Conservation (phyloP, 1,139 yeast genomes). For the Protomyces inouyei region DNA sequence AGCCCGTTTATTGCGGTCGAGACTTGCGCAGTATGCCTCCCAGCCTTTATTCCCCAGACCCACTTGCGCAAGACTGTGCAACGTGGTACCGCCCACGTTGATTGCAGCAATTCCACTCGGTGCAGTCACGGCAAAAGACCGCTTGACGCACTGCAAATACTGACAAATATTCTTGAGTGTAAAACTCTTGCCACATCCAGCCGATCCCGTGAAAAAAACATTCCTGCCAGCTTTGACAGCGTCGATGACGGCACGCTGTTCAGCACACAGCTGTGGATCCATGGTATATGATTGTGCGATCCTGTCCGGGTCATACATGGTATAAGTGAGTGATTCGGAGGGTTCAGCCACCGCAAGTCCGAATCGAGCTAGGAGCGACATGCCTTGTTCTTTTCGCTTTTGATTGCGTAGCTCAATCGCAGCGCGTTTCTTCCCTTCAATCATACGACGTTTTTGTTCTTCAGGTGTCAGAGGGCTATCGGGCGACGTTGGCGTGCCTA, state of each 20-base stretch:
- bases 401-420: neutral
- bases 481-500: neutral
- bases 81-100: conserved; percentile 79
- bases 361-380: neutral
- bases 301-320: neutral
- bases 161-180: conserved; percentile 65
- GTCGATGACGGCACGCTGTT: conserved; percentile 63
- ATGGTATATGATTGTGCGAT: neutral
- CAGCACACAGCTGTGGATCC: conserved; percentile 38
- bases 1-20: conserved; percentile 47
- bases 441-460: neutral
- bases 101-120: conserved; percentile 92
- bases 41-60: conserved; percentile 60
- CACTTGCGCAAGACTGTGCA: conserved; percentile 81
- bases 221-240: conserved; percentile 48
- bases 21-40: conserved; percentile 51
- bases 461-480: neutral
- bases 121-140: conserved; percentile 72
- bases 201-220: conserved; percentile 86
- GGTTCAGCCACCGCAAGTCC: neutral
- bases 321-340: neutral
- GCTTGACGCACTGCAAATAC: conserved; percentile 40
- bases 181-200: conserved; percentile 86
- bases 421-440: neutral
- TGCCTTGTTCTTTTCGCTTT: neutral